phyloP scores from a whole-genome alignment of 1,139 yeast genomes.

The Magnusiomyces tetraspermus region DNA sequence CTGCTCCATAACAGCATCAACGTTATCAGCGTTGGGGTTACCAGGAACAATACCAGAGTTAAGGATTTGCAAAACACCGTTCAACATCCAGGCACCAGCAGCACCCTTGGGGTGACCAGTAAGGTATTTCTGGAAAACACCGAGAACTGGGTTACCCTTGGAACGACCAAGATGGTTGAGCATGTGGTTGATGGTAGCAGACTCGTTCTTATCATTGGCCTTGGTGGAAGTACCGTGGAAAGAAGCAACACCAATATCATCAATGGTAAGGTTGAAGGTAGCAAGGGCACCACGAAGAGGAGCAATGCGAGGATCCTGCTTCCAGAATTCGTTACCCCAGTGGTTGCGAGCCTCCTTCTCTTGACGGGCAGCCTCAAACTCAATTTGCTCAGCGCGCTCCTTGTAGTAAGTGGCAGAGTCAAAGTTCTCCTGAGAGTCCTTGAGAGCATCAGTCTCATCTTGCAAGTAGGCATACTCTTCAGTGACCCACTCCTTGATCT shows the following conservation, averaged over 20 bases:
- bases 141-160: constrained; percentile 94
- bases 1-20: constrained; percentile 72
- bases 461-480: constrained; percentile 63
- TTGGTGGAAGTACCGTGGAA: constrained; percentile 98
- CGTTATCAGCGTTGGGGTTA: constrained; percentile 95
- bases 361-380: constrained; percentile 79
- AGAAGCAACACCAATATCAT: constrained; percentile 94
- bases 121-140: constrained; percentile 96
- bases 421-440: constrained; percentile 57
- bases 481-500: constrained; percentile 79
- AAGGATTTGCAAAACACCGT: constrained; percentile 92
- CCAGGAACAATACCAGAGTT: constrained; percentile 96
- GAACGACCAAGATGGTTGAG: constrained; percentile 92
- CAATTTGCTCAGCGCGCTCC: constrained; percentile 83
- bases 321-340: constrained; percentile 94
- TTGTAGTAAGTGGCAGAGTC: constrained; percentile 44
- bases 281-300: constrained; percentile 97
- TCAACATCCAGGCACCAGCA: constrained; percentile 99
- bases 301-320: constrained; percentile 85
- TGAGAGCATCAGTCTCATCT: constrained; percentile 57
- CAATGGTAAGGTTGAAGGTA: constrained; percentile 82
- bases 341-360: constrained; percentile 80
- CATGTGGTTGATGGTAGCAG: constrained; percentile 83
- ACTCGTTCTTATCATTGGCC: constrained; percentile 97
- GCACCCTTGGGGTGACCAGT: constrained; percentile 99